Evolutionary conservation across 1,284 basidiomycete genomes (phyloP).

Genomic region (Exobasidium cylindrosporum): DNA sequence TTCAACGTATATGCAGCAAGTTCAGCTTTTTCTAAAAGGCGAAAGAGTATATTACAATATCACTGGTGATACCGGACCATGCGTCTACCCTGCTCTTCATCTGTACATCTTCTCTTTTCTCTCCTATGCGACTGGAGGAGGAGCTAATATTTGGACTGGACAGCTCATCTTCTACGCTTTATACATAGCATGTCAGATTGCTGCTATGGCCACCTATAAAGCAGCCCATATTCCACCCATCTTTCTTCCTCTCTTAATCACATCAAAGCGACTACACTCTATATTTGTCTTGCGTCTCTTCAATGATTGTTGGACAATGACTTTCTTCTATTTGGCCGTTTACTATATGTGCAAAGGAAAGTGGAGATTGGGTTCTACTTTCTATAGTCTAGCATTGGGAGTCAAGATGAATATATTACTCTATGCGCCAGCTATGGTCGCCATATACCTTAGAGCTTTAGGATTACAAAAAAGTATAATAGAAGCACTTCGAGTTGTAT

Average conservation of each 20-base stretch:
- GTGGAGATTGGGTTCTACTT: conserved; percentile 65
- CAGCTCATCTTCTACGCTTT: conserved; percentile 36
- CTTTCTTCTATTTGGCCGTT: conserved; percentile 59
- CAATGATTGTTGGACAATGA: conserved; percentile 86
- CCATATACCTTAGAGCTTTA: conserved; percentile 63
- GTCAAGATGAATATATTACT: conserved; percentile 95
- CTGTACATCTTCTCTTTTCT: conserved; percentile 79
- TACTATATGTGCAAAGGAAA: conserved; percentile 62
- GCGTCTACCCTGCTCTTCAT: conserved; percentile 95
- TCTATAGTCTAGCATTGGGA: conserved; percentile 80
- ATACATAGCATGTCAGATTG: conserved; percentile 29
- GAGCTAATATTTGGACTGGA: conserved; percentile 64
- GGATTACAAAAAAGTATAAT: conserved; percentile 66
- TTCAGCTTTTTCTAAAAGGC: conserved; percentile 73
- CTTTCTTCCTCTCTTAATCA: conserved; percentile 69
- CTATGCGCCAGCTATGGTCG: conserved; percentile 74
- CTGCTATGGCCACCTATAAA: conserved; percentile 38
- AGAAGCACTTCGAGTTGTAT: conserved; percentile 62
- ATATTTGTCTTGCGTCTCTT: conserved; percentile 89
- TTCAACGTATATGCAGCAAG: conserved; percentile 86
- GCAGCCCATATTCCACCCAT: conserved; percentile 36
- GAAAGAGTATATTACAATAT: conserved; percentile 83
- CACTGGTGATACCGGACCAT: conserved; percentile 83
- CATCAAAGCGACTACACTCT: conserved; percentile 91
- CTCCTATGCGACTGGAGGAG: conserved; percentile 66